Percentiles rank a stretch among this genome's conserved stretches.
Evolutionary conservation across 441 rosid genomes (phyloP).

Genomic region (Adansonia rubrostipa): DNA sequence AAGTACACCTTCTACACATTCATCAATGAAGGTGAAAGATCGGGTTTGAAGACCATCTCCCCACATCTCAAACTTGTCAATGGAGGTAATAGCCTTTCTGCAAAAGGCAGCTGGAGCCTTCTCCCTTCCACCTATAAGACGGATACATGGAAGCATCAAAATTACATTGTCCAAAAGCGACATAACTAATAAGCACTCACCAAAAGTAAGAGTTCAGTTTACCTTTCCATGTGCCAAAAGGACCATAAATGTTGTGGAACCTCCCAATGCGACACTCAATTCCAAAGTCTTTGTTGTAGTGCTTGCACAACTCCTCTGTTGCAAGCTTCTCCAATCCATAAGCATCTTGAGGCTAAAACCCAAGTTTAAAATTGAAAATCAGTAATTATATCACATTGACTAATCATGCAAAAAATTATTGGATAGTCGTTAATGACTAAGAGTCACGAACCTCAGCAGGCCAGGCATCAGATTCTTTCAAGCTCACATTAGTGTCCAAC

Average conservation of each 20-base stretch:
- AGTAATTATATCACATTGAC: conserved; percentile 18
- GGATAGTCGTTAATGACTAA: background rate
- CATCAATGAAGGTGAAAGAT: conserved; percentile 96
- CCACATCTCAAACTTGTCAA: conserved; percentile 97
- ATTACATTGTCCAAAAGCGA: conserved; percentile 9
- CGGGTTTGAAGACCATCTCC: conserved; percentile 98
- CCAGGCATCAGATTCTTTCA: conserved; percentile 98
- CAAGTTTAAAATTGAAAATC: background rate
- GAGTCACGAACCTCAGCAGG: conserved; percentile 81
- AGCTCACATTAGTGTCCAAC: conserved; percentile 92
- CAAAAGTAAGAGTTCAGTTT: conserved; percentile 22
- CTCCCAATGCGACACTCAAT: conserved; percentile 92
- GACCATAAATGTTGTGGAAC: conserved; percentile 97
- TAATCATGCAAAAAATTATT: background rate
- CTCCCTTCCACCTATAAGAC: conserved; percentile 84
- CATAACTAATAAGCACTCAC: conserved; percentile 9
- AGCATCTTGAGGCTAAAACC: conserved; percentile 96
- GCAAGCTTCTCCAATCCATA: conserved; percentile 99
- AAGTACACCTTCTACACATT: conserved; percentile 96
- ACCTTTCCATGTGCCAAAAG: conserved; percentile 99
- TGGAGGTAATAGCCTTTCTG: conserved; percentile 79
- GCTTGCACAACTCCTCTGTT: conserved; percentile 96
- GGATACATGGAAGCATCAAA: conserved; percentile 13
- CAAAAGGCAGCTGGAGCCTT: conserved; percentile 99
- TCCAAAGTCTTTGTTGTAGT: conserved; percentile 91